Percentiles rank a stretch among this genome's conserved stretches.
These are phyloP conservation scores for Paulownia fortunei DNA, from an alignment of 257 asterid genomes.

Conservation along the genomic window DNA sequence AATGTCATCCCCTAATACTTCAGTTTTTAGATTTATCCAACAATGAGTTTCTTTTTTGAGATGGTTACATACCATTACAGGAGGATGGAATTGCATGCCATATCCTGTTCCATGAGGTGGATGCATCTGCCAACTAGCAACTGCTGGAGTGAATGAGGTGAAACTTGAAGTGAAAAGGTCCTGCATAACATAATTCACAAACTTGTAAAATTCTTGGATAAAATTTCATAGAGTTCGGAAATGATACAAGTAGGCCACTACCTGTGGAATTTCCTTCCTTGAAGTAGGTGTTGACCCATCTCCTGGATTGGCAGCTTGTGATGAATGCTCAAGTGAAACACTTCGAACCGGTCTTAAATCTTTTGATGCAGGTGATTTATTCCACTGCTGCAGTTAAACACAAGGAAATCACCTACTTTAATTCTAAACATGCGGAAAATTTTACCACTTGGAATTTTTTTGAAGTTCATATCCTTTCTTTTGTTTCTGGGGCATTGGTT, in stretches of 20 bases:
- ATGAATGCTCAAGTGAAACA: constrained; percentile 41
- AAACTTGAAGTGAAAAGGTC: constrained; percentile 60
- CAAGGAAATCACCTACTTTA: not conserved
- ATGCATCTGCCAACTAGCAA: constrained; percentile 62
- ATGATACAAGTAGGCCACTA: constrained; percentile 31
- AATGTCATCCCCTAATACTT: not conserved
- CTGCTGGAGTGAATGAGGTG: constrained; percentile 46
- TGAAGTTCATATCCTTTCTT: not conserved
- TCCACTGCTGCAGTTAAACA: constrained; percentile 41
- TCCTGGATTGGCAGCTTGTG: constrained; percentile 43
- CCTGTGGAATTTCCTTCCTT: constrained; percentile 83
- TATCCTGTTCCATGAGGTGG: constrained; percentile 57
- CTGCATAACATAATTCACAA: constrained; percentile 43
- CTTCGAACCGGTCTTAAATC: constrained; percentile 36
- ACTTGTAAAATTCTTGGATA: not conserved
- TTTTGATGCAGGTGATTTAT: constrained; percentile 33
- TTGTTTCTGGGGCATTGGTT: not conserved
- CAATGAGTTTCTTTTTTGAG: not conserved
- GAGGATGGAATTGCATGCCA: constrained; percentile 56
- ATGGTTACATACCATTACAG: constrained; percentile 51
- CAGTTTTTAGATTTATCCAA: not conserved
- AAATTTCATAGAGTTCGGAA: not conserved
- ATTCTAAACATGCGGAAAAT: not conserved
- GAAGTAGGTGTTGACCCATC: constrained; percentile 41
- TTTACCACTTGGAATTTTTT: not conserved